A percentile compares a stretch with the other conserved stretches of the same genome.
Conservation (phyloP, 2,329 filamentous ascomycete genomes). For the Chaetomium globosum region DNA sequence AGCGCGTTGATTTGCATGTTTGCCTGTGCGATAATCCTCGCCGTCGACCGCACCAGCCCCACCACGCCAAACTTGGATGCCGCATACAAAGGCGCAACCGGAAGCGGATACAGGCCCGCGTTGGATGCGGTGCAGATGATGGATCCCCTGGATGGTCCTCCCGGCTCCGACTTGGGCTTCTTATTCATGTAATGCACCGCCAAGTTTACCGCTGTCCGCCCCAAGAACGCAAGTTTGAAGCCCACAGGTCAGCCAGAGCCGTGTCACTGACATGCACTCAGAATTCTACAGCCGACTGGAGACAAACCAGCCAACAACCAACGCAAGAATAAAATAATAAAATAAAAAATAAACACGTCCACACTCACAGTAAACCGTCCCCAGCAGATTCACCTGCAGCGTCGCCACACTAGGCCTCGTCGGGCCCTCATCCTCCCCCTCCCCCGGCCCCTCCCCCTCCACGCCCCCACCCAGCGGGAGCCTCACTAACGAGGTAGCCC, state of each 20-base stretch:
- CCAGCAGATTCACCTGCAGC: constrained; percentile 46
- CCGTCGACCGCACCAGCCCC: constrained; percentile 54
- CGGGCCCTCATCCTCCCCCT: constrained; percentile 37
- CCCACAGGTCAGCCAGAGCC: background rate
- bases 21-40: constrained; percentile 43
- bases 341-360: background rate
- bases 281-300: too few relatives aligned
- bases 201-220: constrained; percentile 50
- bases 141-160: constrained; percentile 43
- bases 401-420: constrained; percentile 39
- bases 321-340: background rate
- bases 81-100: constrained; percentile 54
- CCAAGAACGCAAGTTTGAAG: too few relatives aligned
- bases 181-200: constrained; percentile 55
- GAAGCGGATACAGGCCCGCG: constrained; percentile 56
- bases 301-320: background rate
- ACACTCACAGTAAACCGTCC: constrained; percentile 49
- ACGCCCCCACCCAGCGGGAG: constrained; percentile 27
- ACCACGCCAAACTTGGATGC: constrained; percentile 53
- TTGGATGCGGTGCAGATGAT: constrained; percentile 59
- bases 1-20: constrained; percentile 56
- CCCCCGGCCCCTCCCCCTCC: too few relatives aligned
- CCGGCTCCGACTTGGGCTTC: constrained; percentile 40
- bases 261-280: too few relatives aligned
- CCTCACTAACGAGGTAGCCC: constrained; percentile 39